Evolutionary conservation across 2,329 filamentous ascomycete genomes (phyloP).

Genomic region (Chalaropsis ovoidea): DNA sequence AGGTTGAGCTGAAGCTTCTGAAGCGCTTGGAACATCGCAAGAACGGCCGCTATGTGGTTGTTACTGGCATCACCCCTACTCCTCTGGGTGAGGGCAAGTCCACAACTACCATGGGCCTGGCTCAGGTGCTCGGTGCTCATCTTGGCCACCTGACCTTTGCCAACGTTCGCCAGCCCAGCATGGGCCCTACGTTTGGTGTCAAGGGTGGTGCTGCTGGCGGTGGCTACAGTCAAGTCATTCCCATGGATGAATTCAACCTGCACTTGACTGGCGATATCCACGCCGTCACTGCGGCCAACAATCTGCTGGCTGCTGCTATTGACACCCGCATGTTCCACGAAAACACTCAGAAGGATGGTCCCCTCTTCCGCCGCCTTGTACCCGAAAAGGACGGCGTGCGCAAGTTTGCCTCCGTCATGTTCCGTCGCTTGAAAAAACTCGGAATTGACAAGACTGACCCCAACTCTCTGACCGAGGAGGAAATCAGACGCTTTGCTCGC

Average conservation of each 20-base stretch:
- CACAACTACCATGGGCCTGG: conserved; percentile 90
- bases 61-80: conserved; percentile 93
- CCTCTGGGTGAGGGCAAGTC: conserved; percentile 96
- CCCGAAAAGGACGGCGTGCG: conserved; percentile 84
- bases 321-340: conserved; percentile 99
- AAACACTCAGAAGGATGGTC: conserved; percentile 80
- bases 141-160: conserved; percentile 82
- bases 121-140: conserved; percentile 84
- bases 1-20: conserved; percentile 74
- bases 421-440: conserved; percentile 85
- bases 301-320: conserved; percentile 88
- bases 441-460: conserved; percentile 94
- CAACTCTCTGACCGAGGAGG: conserved; percentile 78
- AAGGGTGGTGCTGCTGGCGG: conserved; percentile 96
- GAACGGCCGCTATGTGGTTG: conserved; percentile 83
- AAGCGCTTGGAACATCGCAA: conserved; percentile 76
- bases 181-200: conserved; percentile 97
- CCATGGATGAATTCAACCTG: conserved; percentile 99
- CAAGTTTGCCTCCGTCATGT: conserved; percentile 80
- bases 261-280: conserved; percentile 97
- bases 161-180: conserved; percentile 92
- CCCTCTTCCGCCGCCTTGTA: conserved; percentile 79
- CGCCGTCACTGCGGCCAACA: conserved; percentile 93
- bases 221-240: conserved; percentile 97
- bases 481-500: conserved; percentile 78